Conservation (phyloP, 2,329 filamentous ascomycete genomes). For the Alternaria postmessia region DNA sequence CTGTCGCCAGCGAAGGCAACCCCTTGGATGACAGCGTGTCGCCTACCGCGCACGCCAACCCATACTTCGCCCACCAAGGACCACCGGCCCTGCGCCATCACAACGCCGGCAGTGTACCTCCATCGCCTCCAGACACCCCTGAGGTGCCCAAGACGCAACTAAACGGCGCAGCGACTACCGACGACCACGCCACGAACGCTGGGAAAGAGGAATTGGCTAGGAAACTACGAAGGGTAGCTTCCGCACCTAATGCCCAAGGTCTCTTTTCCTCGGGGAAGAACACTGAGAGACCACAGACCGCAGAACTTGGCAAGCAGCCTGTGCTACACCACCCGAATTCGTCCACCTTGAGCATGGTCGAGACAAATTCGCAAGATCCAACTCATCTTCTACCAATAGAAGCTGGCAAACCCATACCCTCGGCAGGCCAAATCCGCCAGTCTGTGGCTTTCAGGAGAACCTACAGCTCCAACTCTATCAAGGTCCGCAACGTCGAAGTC, state of each 20-base stretch:
- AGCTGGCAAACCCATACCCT: slow-evolving; percentile 65
- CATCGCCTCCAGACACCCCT: slow-evolving; percentile 90
- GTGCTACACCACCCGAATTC: slow-evolving; percentile 66
- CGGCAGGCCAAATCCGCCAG: slow-evolving; percentile 70
- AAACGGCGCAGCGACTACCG: slow-evolving; percentile 70
- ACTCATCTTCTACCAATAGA: slow-evolving; percentile 44
- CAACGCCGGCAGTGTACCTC: slow-evolving; percentile 91
- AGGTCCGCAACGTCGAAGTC: slow-evolving; percentile 96
- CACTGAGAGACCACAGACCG: slow-evolving; percentile 76
- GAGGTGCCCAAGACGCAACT: slow-evolving; percentile 68
- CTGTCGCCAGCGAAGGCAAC: slow-evolving; percentile 92
- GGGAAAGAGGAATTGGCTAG: slow-evolving; percentile 94
- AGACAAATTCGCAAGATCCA: slow-evolving; percentile 48
- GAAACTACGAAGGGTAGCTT: slow-evolving; percentile 92
- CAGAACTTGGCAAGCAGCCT: slow-evolving; percentile 85
- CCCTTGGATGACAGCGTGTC: slow-evolving; percentile 87
- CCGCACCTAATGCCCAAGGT: slow-evolving; percentile 95
- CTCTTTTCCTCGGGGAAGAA: slow-evolving; percentile 68
- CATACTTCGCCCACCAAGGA: slow-evolving; percentile 96
- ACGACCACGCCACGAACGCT: slow-evolving; percentile 73
- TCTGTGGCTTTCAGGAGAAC: slow-evolving; percentile 85
- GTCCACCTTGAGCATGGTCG: slow-evolving; percentile 63
- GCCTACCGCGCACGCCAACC: slow-evolving; percentile 92
- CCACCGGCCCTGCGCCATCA: slow-evolving; percentile 92
- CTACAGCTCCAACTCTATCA: slow-evolving; percentile 99